These are phyloP conservation scores for Pisolithus orientalis DNA, from an alignment of 768 basidiomycete species.

Conservation along the genomic window DNA sequence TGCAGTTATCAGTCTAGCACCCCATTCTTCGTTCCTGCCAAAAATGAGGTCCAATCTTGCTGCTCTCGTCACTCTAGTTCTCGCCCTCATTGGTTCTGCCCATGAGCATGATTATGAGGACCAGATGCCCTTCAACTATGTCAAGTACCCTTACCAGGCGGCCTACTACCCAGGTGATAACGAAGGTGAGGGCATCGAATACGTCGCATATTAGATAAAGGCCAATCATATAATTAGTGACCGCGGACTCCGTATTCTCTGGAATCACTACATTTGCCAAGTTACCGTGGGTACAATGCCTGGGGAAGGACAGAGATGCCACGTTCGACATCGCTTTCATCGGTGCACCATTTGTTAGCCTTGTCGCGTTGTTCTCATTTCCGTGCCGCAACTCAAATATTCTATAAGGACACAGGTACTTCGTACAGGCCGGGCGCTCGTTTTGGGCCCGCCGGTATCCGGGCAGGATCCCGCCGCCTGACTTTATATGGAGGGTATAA, in stretches of 20 bases:
- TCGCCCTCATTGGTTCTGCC: constrained; percentile 24
- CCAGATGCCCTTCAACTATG: constrained; percentile 63
- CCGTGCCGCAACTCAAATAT: background rate
- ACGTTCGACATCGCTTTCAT: constrained; percentile 79
- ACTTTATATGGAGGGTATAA: constrained; percentile 77
- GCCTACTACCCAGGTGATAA: constrained; percentile 46
- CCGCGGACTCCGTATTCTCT: constrained; percentile 73
- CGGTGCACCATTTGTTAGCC: constrained; percentile 67
- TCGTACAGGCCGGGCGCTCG: constrained; percentile 80
- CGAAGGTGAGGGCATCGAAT: constrained; percentile 38
- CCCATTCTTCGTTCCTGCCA: background rate
- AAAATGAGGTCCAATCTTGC: constrained; percentile 19
- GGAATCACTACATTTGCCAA: constrained; percentile 84
- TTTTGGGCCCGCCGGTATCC: constrained; percentile 81
- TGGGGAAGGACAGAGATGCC: constrained; percentile 51
- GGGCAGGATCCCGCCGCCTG: constrained; percentile 69
- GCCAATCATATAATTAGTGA: constrained; percentile 37
- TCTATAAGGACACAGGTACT: constrained; percentile 58
- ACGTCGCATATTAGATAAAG: background rate
- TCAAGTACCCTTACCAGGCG: constrained; percentile 60
- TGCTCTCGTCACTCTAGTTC: constrained; percentile 20
- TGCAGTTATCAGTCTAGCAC: background rate
- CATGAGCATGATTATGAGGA: constrained; percentile 39
- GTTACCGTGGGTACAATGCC: constrained; percentile 78
- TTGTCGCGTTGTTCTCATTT: background rate